These are phyloP conservation scores for Sclerotinia minor DNA, from an alignment of 2,329 filamentous ascomycete species.

Conservation along the genomic window DNA sequence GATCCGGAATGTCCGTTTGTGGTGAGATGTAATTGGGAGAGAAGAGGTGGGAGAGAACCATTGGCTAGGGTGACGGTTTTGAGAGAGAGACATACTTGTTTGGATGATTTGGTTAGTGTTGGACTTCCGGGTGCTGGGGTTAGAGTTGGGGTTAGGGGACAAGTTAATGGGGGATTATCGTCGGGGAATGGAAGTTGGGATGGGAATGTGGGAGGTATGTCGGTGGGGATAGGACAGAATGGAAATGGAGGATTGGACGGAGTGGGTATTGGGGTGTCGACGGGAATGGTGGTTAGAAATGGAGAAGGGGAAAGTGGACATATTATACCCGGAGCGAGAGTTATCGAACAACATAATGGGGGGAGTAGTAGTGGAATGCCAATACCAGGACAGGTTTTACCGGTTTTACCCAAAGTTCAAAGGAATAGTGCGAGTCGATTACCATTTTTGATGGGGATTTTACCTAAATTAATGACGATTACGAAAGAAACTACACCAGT, in stretches of 20 bases:
- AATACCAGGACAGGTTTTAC: conserved; percentile 27
- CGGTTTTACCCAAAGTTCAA: conserved; percentile 40
- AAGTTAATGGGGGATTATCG: conserved; percentile 8
- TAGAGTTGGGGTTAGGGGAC: conserved; percentile 6
- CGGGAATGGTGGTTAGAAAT: neutral
- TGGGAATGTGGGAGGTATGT: conserved; percentile 13
- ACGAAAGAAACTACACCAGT: conserved; percentile 59
- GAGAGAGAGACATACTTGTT: conserved; percentile 40
- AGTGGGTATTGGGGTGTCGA: conserved; percentile 14
- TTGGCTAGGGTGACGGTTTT: conserved; percentile 40
- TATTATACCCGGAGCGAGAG: conserved; percentile 23
- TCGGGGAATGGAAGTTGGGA: conserved; percentile 1
- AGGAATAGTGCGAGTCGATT: conserved; percentile 43
- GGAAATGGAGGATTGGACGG: conserved; percentile 21
- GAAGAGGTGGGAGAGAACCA: conserved; percentile 38
- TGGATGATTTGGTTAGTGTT: conserved; percentile 34
- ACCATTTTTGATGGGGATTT: conserved; percentile 59
- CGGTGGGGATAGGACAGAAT: conserved; percentile 8
- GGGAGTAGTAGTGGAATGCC: conserved; percentile 37
- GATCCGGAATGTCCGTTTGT: conserved; percentile 41
- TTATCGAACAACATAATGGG: conserved; percentile 39
- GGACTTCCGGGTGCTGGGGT: conserved; percentile 6
- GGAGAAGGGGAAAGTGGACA: conserved; percentile 23
- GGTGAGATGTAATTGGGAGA: conserved; percentile 42
- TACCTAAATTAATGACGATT: conserved; percentile 60